These are phyloP conservation scores for Fusarium agapanthi DNA, from an alignment of 2,329 filamentous ascomycete species.

Conservation along the genomic window DNA sequence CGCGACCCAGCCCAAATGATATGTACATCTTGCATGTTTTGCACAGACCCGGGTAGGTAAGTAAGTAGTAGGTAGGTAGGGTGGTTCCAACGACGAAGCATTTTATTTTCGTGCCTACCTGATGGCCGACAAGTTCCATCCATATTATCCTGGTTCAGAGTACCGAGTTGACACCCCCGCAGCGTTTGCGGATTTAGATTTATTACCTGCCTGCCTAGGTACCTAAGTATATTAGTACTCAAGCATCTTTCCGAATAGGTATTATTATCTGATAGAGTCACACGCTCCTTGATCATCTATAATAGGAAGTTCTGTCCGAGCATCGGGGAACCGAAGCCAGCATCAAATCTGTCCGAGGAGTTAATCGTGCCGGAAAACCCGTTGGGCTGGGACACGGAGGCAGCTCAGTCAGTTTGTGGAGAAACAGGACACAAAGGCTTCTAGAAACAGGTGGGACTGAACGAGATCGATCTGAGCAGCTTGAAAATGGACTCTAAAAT, in stretches of 20 bases:
- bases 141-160: constrained; percentile 4
- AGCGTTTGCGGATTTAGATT: constrained; percentile 11
- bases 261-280: background rate
- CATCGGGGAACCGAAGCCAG: background rate
- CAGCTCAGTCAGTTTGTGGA: constrained; percentile 2
- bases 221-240: background rate
- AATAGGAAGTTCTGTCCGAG: constrained; percentile 12
- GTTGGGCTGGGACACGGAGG: constrained; percentile 3
- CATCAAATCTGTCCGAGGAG: background rate
- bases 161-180: background rate
- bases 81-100: background rate
- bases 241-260: background rate
- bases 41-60: background rate
- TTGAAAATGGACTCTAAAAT: constrained; percentile 8
- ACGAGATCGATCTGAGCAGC: constrained; percentile 32
- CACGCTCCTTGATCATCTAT: background rate
- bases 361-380: constrained; percentile 19
- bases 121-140: background rate
- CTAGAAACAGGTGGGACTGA: constrained; percentile 16
- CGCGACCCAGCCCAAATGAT: background rate
- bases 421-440: constrained; percentile 18
- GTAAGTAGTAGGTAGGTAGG: background rate
- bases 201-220: background rate
- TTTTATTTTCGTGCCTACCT: background rate
- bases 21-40: background rate